Evolutionary conservation across 768 basidiomycete genomes (phyloP).

Genomic region (Panaeolus cyanescens): DNA sequence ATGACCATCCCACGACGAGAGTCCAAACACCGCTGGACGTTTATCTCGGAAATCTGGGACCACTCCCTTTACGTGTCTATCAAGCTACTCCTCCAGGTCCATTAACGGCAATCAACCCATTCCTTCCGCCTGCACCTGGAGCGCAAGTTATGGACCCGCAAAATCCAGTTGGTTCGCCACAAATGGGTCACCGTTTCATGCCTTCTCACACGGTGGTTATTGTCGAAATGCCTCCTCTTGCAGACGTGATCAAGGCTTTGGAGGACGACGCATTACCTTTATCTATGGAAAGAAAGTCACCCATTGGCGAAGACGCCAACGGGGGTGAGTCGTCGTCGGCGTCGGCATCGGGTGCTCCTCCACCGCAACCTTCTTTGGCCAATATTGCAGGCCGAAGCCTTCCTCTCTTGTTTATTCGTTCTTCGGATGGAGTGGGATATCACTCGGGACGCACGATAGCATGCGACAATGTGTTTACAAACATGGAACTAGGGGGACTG

Average conservation of each 20-base stretch:
- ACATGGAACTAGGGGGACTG: constrained; percentile 62
- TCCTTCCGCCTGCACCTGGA: constrained; percentile 48
- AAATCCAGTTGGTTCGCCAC: constrained; percentile 26
- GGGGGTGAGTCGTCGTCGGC: constrained; percentile 14
- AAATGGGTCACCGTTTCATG: constrained; percentile 50
- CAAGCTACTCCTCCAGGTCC: constrained; percentile 72
- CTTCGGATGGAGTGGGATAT: constrained; percentile 85
- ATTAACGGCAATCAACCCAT: constrained; percentile 62
- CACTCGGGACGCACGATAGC: constrained; percentile 85
- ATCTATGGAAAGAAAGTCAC: constrained; percentile 36
- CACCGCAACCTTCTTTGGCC: constrained; percentile 38
- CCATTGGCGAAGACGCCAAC: constrained; percentile 28
- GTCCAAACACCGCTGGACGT: constrained; percentile 77
- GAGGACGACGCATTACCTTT: constrained; percentile 66
- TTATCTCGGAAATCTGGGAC: constrained; percentile 89
- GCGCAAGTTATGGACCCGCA: constrained; percentile 35
- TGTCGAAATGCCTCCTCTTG: constrained; percentile 80
- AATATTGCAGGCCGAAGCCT: constrained; percentile 71
- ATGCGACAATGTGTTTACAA: constrained; percentile 79
- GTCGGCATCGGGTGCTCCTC: constrained; percentile 16
- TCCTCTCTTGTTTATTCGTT: constrained; percentile 79
- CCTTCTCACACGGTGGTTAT: constrained; percentile 75
- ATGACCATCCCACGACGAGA: constrained; percentile 66
- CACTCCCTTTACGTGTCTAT: constrained; percentile 76
- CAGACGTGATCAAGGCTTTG: constrained; percentile 76